Evolutionary conservation across 2,329 filamentous ascomycete species (phyloP).

Genomic region (Cercospora janseana): DNA sequence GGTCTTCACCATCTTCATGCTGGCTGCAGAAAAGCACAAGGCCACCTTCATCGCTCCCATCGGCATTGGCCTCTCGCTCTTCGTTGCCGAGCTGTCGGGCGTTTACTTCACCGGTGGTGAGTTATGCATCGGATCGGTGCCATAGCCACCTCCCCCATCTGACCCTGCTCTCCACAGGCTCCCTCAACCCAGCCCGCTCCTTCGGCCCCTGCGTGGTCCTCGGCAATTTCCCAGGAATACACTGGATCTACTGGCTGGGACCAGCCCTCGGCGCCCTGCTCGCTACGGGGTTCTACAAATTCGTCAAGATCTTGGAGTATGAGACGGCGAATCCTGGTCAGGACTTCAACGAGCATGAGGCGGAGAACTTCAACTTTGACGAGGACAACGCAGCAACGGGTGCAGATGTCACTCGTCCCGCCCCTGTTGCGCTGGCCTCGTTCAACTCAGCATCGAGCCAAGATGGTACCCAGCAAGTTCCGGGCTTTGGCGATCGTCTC

Average conservation of each 20-base stretch:
- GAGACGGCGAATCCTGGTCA: conserved; percentile 52
- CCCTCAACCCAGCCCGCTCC: conserved; percentile 51
- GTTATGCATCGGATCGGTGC: neutral
- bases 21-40: conserved; percentile 45
- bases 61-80: conserved; percentile 44
- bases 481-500: conserved; percentile 7
- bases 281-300: conserved; percentile 50
- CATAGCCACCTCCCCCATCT: neutral
- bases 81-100: conserved; percentile 47
- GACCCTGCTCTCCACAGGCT: conserved; percentile 30
- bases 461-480: conserved; percentile 6
- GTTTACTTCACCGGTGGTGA: conserved; percentile 48
- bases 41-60: conserved; percentile 43
- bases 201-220: conserved; percentile 50
- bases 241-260: conserved; percentile 55
- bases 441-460: conserved; percentile 1
- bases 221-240: conserved; percentile 44
- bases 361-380: conserved; percentile 38
- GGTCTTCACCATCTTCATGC: conserved; percentile 51
- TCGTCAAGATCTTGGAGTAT: conserved; percentile 52
- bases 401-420: conserved; percentile 11
- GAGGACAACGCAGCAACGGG: conserved; percentile 37
- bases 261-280: conserved; percentile 47
- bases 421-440: neutral
- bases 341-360: conserved; percentile 47